A percentile compares a stretch with the other conserved stretches of the same genome.
phyloP scores from a whole-genome alignment of 78 protist species.

The Protostelium mycophagum region DNA sequence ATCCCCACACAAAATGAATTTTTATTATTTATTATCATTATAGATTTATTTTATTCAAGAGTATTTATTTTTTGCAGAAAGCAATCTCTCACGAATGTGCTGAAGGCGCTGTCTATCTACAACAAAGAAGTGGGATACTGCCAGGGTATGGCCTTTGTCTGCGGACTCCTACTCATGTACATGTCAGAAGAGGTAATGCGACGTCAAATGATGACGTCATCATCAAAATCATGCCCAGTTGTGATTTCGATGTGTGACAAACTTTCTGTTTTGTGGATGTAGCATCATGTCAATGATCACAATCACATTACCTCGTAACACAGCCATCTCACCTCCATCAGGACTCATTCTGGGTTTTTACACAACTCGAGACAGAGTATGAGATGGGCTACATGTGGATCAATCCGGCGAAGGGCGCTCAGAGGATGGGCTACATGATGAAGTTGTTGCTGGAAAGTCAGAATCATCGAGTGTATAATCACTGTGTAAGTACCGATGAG shows the following conservation, averaged over 20 bases:
- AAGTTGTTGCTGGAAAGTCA: conserved; percentile 13
- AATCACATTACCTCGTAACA: background rate
- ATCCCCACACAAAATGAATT: too few species aligned
- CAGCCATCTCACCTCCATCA: background rate
- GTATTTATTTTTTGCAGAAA: background rate
- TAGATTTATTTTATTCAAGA: too few species aligned
- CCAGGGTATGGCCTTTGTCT: conserved; percentile 80
- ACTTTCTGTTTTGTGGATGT: background rate
- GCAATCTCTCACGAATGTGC: conserved; percentile 25
- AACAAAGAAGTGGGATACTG: conserved; percentile 76
- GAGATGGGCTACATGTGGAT: conserved; percentile 53
- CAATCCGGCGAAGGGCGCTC: conserved; percentile 42
- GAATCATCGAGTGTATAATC: conserved; percentile 25
- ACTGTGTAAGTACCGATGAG: conserved; percentile 17
- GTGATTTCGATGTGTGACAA: background rate
- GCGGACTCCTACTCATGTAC: conserved; percentile 67
- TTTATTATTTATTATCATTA: too few species aligned
- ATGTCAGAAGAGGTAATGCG: conserved; percentile 55
- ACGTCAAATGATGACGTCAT: background rate
- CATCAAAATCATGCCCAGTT: background rate
- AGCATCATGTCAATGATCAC: background rate
- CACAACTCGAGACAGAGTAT: conserved; percentile 36
- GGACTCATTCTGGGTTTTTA: conserved; percentile 50
- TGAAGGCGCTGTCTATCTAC: conserved; percentile 55
- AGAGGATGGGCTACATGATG: conserved; percentile 23